These are phyloP conservation scores for Monotropa hypopitys DNA, from an alignment of 179 eudicot species.

Conservation along the genomic window DNA sequence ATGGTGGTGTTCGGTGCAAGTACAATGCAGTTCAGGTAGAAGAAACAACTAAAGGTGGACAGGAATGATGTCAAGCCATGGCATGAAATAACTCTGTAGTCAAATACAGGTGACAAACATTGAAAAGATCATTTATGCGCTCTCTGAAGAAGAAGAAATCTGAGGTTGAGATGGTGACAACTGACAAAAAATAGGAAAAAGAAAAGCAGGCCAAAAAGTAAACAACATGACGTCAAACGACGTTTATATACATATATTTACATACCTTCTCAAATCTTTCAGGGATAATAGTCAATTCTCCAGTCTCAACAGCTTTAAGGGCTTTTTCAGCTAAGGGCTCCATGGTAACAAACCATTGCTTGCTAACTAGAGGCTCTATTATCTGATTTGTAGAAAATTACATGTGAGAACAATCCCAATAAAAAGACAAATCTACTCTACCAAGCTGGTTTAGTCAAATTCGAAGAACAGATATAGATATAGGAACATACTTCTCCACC, in stretches of 20 bases:
- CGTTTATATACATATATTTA: not conserved
- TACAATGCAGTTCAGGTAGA: not conserved
- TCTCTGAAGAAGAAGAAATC: not conserved
- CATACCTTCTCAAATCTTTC: conserved; percentile 93
- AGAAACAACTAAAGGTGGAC: not conserved
- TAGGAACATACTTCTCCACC: conserved; percentile 78
- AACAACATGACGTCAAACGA: not conserved
- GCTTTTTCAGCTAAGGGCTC: conserved; percentile 89
- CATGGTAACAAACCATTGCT: conserved; percentile 98
- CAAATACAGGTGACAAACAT: not conserved
- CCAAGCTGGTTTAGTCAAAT: not conserved
- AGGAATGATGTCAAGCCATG: not conserved
- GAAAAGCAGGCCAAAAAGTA: not conserved
- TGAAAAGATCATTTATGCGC: not conserved
- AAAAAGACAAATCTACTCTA: not conserved
- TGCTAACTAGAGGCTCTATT: conserved; percentile 92
- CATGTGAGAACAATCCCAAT: not conserved
- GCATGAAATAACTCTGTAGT: not conserved
- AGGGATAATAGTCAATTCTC: conserved; percentile 76
- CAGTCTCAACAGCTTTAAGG: conserved; percentile 68
- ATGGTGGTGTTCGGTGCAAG: conserved; percentile 1
- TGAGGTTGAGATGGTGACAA: not conserved
- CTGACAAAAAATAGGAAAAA: not conserved
- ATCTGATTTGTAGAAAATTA: conserved; percentile 34
- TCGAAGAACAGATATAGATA: not conserved